Percentiles rank a stretch among this genome's conserved stretches.
These are phyloP conservation scores for Aspergillus nidulans DNA, from an alignment of 495 filamentous ascomycete genomes.

Conservation along the genomic window DNA sequence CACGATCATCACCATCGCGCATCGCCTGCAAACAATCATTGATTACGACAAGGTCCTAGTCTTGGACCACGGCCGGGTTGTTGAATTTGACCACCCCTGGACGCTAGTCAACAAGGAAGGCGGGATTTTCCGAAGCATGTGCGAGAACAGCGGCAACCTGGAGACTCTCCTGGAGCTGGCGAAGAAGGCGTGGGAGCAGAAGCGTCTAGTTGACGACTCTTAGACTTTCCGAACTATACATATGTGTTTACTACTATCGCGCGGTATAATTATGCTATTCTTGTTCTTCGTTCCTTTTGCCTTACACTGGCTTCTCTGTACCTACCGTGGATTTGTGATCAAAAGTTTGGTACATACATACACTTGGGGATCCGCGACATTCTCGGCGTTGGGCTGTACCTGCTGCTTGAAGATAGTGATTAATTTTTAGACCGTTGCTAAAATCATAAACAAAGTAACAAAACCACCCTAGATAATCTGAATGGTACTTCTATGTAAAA, in stretches of 20 bases:
- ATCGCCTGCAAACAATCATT: constrained; percentile 91
- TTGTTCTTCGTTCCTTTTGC: background rate
- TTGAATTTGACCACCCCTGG: constrained; percentile 87
- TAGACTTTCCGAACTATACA: background rate
- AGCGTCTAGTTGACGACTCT: constrained; percentile 50
- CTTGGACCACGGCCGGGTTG: constrained; percentile 80
- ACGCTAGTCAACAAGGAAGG: constrained; percentile 63
- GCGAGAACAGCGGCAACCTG: constrained; percentile 88
- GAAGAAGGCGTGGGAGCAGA: constrained; percentile 62
- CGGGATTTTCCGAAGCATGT: constrained; percentile 84
- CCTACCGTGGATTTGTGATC: background rate
- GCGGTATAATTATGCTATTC: background rate
- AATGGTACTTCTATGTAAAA: no score
- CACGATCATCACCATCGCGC: constrained; percentile 98
- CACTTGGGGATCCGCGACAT: background rate
- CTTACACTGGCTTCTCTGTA: background rate
- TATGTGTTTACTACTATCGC: background rate
- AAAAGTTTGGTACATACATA: background rate
- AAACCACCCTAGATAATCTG: no score
- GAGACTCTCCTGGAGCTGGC: constrained; percentile 67
- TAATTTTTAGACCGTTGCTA: background rate
- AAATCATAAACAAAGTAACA: background rate
- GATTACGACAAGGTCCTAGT: constrained; percentile 99
- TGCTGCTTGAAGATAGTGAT: background rate
- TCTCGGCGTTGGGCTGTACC: background rate